Conservation (phyloP, 1,139 yeast species). For the Hyphopichia wangnamkhiaoensis region DNA sequence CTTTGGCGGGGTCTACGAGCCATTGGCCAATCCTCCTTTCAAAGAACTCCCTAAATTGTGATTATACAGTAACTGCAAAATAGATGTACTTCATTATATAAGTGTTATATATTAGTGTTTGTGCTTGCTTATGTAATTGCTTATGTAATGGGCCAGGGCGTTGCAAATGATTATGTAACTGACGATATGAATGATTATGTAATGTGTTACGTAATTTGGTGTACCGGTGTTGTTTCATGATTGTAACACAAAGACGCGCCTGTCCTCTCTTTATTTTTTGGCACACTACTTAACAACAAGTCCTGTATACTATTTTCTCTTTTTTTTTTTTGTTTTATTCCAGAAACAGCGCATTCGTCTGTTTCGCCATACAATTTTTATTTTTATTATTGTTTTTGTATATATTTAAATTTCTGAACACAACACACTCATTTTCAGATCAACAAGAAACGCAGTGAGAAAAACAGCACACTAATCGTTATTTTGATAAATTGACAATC, state of each 20-base stretch:
- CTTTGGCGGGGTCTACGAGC: constrained; percentile 40
- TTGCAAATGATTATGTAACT: not conserved
- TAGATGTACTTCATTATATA: not conserved
- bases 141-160: constrained; percentile 1
- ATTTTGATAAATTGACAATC: too few species aligned
- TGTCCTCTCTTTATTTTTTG: too few species aligned
- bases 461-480: too few species aligned
- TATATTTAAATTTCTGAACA: too few species aligned
- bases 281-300: too few species aligned
- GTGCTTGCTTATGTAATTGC: not conserved
- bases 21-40: constrained; percentile 35
- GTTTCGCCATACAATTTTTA: too few species aligned
- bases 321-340: not conserved
- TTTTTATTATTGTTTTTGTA: too few species aligned
- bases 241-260: not conserved
- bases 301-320: too few species aligned
- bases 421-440: too few species aligned
- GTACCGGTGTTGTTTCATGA: too few species aligned
- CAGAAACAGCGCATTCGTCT: too few species aligned
- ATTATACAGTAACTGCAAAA: not conserved
- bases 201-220: not conserved
- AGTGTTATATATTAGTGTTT: not conserved
- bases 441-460: too few species aligned
- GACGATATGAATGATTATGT: not conserved
- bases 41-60: constrained; percentile 26